Conservation (phyloP, 768 basidiomycete species). For the Pleurotus tuber-regium region DNA sequence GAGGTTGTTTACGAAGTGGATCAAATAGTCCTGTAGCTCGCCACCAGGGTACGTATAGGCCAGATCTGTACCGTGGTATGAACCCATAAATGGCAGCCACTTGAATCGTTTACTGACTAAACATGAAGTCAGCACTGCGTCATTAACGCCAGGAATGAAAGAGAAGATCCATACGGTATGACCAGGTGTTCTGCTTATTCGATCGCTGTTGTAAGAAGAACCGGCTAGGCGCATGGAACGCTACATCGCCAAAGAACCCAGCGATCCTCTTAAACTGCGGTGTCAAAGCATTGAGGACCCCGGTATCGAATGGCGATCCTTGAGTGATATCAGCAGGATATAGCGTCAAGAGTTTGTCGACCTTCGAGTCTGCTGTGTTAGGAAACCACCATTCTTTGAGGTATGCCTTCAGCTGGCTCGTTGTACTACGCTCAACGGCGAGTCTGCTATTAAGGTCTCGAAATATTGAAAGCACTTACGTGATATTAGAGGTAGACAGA, state of each 20-base stretch:
- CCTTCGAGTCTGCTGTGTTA: constrained; percentile 13
- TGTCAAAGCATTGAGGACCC: neutral
- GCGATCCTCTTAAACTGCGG: constrained; percentile 22
- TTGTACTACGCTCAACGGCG: constrained; percentile 15
- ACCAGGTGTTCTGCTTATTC: neutral
- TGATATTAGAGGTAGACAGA: constrained; percentile 25
- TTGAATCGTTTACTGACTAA: constrained; percentile 8
- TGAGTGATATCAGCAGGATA: constrained; percentile 12
- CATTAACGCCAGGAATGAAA: neutral
- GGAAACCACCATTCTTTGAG: constrained; percentile 25
- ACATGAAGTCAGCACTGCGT: neutral
- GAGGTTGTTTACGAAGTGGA: constrained; percentile 6
- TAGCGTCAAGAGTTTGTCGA: constrained; percentile 10
- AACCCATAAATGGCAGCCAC: neutral
- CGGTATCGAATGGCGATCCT: constrained; percentile 19
- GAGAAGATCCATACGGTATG: neutral
- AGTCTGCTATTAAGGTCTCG: neutral
- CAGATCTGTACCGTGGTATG: neutral
- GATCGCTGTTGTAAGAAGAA: constrained; percentile 4
- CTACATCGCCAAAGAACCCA: constrained; percentile 14
- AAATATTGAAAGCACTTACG: constrained; percentile 15
- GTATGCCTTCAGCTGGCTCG: constrained; percentile 25
- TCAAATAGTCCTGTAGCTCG: constrained; percentile 23
- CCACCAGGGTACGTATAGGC: constrained; percentile 18
- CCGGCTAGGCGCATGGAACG: constrained; percentile 5